A percentile compares a stretch with the other conserved stretches of the same genome.
These are phyloP conservation scores for Endocladia muricata DNA, from an alignment of 31 red algal genomes.

Conservation along the genomic window DNA sequence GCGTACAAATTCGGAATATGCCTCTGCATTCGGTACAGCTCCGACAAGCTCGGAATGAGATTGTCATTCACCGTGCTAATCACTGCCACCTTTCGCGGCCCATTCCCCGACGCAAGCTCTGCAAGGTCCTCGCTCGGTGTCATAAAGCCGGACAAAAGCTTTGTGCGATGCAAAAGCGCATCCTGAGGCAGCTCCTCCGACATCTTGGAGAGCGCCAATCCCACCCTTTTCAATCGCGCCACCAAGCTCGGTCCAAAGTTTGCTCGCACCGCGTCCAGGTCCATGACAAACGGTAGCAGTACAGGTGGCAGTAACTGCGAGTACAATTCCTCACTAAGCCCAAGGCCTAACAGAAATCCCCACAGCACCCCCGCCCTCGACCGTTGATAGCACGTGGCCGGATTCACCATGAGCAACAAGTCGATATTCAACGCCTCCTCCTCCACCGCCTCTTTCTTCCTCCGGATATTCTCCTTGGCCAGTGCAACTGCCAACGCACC, in stretches of 20 bases:
- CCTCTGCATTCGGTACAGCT: constrained; percentile 45
- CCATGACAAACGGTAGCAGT: constrained; percentile 60
- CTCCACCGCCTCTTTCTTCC: neutral
- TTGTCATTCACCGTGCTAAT: constrained; percentile 76
- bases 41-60: constrained; percentile 75
- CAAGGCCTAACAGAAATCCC: constrained; percentile 38
- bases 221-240: constrained; percentile 35
- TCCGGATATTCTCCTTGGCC: constrained; percentile 20
- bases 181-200: constrained; percentile 70
- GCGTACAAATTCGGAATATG: constrained; percentile 47
- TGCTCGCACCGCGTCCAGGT: constrained; percentile 28
- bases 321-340: constrained; percentile 52
- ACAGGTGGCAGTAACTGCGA: constrained; percentile 37
- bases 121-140: constrained; percentile 25
- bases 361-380: constrained; percentile 55
- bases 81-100: constrained; percentile 35
- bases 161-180: constrained; percentile 47
- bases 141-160: constrained; percentile 48
- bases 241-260: constrained; percentile 36
- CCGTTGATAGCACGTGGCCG: constrained; percentile 76
- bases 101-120: constrained; percentile 15
- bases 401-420: constrained; percentile 72
- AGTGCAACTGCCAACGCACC: constrained; percentile 39
- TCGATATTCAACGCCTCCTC: constrained; percentile 25
- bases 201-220: constrained; percentile 2